These are phyloP conservation scores for Parathielavia appendiculata DNA, from an alignment of 495 filamentous ascomycete species.

Conservation along the genomic window DNA sequence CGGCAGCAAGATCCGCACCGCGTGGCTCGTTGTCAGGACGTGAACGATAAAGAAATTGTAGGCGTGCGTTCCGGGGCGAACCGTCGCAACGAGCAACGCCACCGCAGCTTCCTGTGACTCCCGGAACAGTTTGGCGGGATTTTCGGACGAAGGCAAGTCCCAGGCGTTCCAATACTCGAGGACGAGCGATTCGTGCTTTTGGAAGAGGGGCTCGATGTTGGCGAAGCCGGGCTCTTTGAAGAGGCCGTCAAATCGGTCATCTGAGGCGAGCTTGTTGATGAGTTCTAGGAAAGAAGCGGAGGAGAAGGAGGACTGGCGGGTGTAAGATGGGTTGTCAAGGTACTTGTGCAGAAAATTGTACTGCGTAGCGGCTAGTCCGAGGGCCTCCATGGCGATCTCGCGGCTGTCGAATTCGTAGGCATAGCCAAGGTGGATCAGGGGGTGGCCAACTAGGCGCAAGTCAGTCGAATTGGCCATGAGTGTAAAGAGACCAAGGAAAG, in stretches of 20 bases:
- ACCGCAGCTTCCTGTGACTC: slow-evolving; percentile 72
- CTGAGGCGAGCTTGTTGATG: slow-evolving; percentile 53
- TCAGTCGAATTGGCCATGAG: slow-evolving; percentile 6
- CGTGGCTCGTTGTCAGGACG: slow-evolving; percentile 76
- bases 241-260: slow-evolving; percentile 53
- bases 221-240: slow-evolving; percentile 53
- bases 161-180: slow-evolving; percentile 87
- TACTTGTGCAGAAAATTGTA: slow-evolving; percentile 76
- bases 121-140: slow-evolving; percentile 65
- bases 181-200: slow-evolving; percentile 60
- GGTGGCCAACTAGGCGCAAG: slow-evolving; percentile 63
- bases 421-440: slow-evolving; percentile 84
- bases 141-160: slow-evolving; percentile 44
- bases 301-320: slow-evolving; percentile 45
- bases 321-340: slow-evolving; percentile 64
- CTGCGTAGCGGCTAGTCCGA: slow-evolving; percentile 63
- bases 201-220: slow-evolving; percentile 64
- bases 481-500: not conserved
- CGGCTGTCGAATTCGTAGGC: slow-evolving; percentile 76
- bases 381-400: slow-evolving; percentile 78
- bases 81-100: slow-evolving; percentile 61
- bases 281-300: slow-evolving; percentile 61
- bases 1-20: slow-evolving; percentile 78
- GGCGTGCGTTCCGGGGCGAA: slow-evolving; percentile 50
- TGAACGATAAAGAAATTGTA: slow-evolving; percentile 88